Evolutionary conservation across 2,329 filamentous ascomycete species (phyloP), one percentile per base, ranked within the genome.

Genomic region (Nemania serpens): DNA sequence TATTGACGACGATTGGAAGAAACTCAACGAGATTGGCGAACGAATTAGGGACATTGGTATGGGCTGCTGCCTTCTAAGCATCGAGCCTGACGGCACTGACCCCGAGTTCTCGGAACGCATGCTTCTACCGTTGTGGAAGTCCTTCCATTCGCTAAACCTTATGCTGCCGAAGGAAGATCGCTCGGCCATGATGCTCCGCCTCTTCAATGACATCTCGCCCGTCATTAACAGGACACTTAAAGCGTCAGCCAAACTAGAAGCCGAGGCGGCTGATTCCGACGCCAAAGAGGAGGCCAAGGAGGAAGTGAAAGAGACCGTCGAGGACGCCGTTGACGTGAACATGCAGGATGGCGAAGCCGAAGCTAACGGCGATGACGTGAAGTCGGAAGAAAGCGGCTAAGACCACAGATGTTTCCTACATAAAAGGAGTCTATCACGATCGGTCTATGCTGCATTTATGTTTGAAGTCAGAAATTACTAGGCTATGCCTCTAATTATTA

Each of bases 161-260:
- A 99, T 99, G 95, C 82, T 99, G 72, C 94, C 95, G 51, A 99
- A 99, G 80, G 95, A 99, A 75, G 95, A 99, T 67, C 87, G 95
- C 15, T 89, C 88, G 22, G 95, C 95, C 1, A 96, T 98, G 91
- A 79, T 98, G 68, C 81, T 98, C 65, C 84, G 95, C 20, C 82
- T 99, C 62, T 99, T 89, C 79, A 96, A 97, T 73, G 94, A 98
- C 69, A 89, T 89, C 29, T 89, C 91, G 0, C 91, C 91, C 3
- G 82, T 97, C 49, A 84, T 96, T 64, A 96, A 95, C 74, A 84
- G 84, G 68, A 81, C 80, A 15, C 76, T 84, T 43, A 79, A 83
- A 70, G 81, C 83, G 72, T 74, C 83, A 37, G 73, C 81, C 54
- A 75, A 76, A 41, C 73, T 78, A 68, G 74, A 75, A 60, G 73